Conservation (phyloP, 495 filamentous ascomycete species). For the Oidiodendron maius region DNA sequence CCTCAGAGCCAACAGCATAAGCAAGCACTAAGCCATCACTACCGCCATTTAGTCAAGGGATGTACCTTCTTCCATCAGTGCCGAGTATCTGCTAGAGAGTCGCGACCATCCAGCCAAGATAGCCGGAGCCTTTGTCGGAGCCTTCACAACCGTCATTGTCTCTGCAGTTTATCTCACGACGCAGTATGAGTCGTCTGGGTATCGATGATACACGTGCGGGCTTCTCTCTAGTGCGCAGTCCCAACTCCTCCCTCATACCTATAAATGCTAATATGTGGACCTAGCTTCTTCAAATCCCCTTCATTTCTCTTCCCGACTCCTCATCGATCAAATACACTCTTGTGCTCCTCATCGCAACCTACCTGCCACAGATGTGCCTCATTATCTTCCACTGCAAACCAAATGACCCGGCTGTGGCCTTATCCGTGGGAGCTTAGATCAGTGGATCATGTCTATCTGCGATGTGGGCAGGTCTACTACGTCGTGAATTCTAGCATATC, state of each 20-base stretch:
- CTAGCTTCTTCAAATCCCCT: too few relatives aligned
- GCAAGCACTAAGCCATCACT: background rate
- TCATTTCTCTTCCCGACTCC: conserved; percentile 18
- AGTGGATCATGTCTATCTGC: conserved; percentile 29
- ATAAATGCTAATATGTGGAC: background rate
- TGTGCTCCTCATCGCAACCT: conserved; percentile 30
- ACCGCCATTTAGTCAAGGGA: background rate
- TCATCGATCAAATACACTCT: conserved; percentile 28
- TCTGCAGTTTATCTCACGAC: background rate
- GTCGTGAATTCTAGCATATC: conserved; percentile 38
- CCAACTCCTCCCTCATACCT: background rate
- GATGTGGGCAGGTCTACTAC: conserved; percentile 38
- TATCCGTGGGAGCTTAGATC: conserved; percentile 33
- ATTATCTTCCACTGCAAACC: conserved; percentile 40
- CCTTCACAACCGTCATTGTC: background rate
- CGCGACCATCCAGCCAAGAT: background rate
- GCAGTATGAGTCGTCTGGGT: background rate
- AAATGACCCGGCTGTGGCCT: conserved; percentile 38
- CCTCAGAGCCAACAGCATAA: too few relatives aligned
- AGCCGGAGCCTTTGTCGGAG: background rate
- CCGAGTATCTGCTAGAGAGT: background rate
- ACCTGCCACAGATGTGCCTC: conserved; percentile 36
- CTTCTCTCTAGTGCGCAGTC: background rate
- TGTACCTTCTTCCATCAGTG: background rate
- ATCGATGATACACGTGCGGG: background rate